A percentile compares a stretch with the other conserved stretches of the same genome.
phyloP scores from a whole-genome alignment of 1,284 basidiomycete species.

The Cutaneotrichosporon curvatum region DNA sequence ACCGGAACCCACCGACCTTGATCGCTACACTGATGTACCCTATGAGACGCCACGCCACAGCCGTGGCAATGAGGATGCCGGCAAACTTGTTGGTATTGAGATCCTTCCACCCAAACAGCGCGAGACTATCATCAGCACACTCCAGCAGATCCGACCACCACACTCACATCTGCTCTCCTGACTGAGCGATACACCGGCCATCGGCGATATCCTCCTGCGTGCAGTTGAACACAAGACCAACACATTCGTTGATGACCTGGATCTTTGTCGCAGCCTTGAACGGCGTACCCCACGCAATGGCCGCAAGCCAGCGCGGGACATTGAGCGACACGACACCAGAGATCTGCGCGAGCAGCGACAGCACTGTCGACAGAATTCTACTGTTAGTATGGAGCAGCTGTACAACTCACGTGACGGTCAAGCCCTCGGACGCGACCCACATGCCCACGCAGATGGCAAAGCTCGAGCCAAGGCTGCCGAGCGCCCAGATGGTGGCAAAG shows the following conservation, averaged over 20 bases:
- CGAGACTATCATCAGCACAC: conserved; percentile 22
- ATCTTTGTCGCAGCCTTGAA: conserved; percentile 39
- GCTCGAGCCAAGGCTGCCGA: conserved; percentile 46
- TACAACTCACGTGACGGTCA: conserved; percentile 31
- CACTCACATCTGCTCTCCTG: conserved; percentile 45
- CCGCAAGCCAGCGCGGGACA: conserved; percentile 44
- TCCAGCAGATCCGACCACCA: background rate
- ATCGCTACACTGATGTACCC: conserved; percentile 25
- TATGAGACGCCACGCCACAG: conserved; percentile 36
- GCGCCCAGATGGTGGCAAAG: conserved; percentile 42
- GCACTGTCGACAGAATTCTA: conserved; percentile 43
- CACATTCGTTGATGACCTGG: conserved; percentile 48
- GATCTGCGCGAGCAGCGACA: conserved; percentile 37
- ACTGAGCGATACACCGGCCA: conserved; percentile 46
- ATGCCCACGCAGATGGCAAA: conserved; percentile 33
- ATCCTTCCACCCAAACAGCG: conserved; percentile 41
- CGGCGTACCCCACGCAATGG: conserved; percentile 38
- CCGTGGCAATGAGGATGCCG: conserved; percentile 42
- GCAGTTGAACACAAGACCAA: conserved; percentile 44
- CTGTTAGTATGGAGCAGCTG: conserved; percentile 26
- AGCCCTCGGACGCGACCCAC: conserved; percentile 32
- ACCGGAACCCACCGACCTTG: conserved; percentile 27
- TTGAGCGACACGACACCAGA: conserved; percentile 47
- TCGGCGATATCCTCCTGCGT: conserved; percentile 30
- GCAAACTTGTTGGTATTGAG: conserved; percentile 38